These are phyloP conservation scores for Salix purpurea DNA, from an alignment of 345 rosid genomes.

Conservation along the genomic window DNA sequence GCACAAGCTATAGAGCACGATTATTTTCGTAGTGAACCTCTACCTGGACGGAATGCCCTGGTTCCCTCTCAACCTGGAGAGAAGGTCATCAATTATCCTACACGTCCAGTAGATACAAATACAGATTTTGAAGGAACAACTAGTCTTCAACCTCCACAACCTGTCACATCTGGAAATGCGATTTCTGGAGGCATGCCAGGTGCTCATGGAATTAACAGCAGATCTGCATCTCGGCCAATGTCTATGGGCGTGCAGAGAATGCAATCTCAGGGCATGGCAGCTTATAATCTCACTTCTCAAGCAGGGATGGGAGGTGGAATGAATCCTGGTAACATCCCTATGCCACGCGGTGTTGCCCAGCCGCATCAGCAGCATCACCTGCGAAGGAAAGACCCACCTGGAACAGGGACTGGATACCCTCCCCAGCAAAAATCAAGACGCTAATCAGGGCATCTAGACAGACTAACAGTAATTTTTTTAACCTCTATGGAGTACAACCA, in stretches of 20 bases:
- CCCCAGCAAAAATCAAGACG: conserved; percentile 88
- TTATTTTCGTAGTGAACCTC: conserved; percentile 75
- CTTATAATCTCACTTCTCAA: conserved; percentile 60
- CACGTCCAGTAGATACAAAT: conserved; percentile 82
- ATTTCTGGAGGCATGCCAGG: conserved; percentile 54
- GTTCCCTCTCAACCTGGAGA: conserved; percentile 77
- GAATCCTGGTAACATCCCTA: conserved; percentile 67
- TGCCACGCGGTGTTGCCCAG: conserved; percentile 71
- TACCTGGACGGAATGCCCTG: conserved; percentile 86
- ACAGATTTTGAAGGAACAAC: conserved; percentile 95
- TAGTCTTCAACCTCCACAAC: conserved; percentile 77
- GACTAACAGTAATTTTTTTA: not conserved
- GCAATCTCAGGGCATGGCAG: conserved; percentile 68
- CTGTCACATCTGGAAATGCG: conserved; percentile 56
- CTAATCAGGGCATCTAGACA: conserved; percentile 26
- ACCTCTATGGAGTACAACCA: not conserved
- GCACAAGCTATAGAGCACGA: conserved; percentile 96
- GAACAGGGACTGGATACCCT: conserved; percentile 79
- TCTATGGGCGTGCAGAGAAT: conserved; percentile 70
- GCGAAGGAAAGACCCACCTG: conserved; percentile 75
- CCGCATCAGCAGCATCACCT: conserved; percentile 70
- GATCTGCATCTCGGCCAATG: conserved; percentile 70
- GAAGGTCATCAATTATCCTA: conserved; percentile 74
- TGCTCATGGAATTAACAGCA: conserved; percentile 53
- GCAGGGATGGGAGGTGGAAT: conserved; percentile 65